Base-by-base conservation (phyloP, 2,329 filamentous ascomycete genomes). In the Hypomyces perniciosus region DNA sequence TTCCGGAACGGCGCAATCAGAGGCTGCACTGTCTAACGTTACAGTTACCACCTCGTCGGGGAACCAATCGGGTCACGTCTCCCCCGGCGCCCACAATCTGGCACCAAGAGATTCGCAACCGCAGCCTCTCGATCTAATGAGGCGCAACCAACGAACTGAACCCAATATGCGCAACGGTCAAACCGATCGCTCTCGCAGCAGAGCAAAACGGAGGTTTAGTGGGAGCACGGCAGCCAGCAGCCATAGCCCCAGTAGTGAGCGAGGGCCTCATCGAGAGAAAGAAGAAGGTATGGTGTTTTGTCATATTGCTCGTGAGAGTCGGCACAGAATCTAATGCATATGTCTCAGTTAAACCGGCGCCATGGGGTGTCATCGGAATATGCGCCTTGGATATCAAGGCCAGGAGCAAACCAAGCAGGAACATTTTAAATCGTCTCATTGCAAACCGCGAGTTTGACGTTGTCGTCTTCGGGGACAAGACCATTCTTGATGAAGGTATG, bases 401-500 rank as follows among this genome's bases (percentile, higher is more conserved):
- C 34, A 82, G 93, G 62, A 96, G 91, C 76, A 97, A 97, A 69
- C 93, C 93, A 1, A 96, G 92, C 65, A 81, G 95, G 58, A 97
- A 96, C 64, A 99, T 99, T 59, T 73, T 99, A 53, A 97, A 95
- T 63, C 83, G 91, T 46, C 77, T 99, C 20, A 92, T 96, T 57
- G 83, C 88, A 33, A 91, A 95, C 58, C 83, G 85, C 45, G 92
- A 97, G 61, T 97, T 99, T 63, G 92, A 99, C 62, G 91, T 97
- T 27, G 86, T 95, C 55, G 92, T 99, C 9, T 99, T 99, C 72
- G 95, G 93, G 44, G 93, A 99, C 73, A 99, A 99, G 71, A 92
- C 96, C 40, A 99, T 99, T 59, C 77, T 99, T 34, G 93, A 99
- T 63, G 93, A 99, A 79, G 80, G 80, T 81, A 60, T 59, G 76